Conservation (phyloP, 345 rosid species). For the Abelmoschus esculentus region DNA sequence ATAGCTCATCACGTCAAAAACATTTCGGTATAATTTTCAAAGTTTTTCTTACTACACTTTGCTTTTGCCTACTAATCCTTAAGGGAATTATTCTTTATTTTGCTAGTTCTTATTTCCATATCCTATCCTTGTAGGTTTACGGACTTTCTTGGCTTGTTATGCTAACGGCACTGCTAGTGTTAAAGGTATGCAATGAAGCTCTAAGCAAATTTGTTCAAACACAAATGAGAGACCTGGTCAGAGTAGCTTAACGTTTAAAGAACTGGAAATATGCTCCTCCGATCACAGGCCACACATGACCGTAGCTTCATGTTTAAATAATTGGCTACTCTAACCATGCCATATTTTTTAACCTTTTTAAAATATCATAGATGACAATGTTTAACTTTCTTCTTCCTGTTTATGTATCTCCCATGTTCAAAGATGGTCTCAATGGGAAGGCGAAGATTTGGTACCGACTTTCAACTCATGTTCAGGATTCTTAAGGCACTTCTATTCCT, state of each 20-base stretch:
- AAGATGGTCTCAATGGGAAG: slow-evolving; percentile 51
- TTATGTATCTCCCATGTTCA: not conserved
- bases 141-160: slow-evolving; percentile 82
- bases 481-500: slow-evolving; percentile 87
- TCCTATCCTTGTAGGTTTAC: slow-evolving; percentile 46
- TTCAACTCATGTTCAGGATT: slow-evolving; percentile 83
- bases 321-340: no score
- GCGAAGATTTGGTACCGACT: slow-evolving; percentile 25
- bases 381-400: not conserved
- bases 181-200: slow-evolving; percentile 54
- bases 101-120: no score
- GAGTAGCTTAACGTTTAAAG: not conserved
- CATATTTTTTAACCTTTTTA: no score
- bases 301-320: no score
- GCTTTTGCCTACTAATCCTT: not conserved
- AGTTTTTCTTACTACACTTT: not conserved
- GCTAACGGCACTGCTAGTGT: slow-evolving; percentile 49
- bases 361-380: no score
- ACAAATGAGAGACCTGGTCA: not conserved
- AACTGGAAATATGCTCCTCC: not conserved
- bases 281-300: no score
- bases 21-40: slow-evolving; percentile 38
- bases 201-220: not conserved
- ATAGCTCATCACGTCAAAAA: slow-evolving; percentile 56
- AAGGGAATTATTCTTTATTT: not conserved